Evolutionary conservation across 345 rosid genomes (phyloP), one percentile per base, ranked within the genome.

Genomic region (Rubroshorea leprosula): DNA sequence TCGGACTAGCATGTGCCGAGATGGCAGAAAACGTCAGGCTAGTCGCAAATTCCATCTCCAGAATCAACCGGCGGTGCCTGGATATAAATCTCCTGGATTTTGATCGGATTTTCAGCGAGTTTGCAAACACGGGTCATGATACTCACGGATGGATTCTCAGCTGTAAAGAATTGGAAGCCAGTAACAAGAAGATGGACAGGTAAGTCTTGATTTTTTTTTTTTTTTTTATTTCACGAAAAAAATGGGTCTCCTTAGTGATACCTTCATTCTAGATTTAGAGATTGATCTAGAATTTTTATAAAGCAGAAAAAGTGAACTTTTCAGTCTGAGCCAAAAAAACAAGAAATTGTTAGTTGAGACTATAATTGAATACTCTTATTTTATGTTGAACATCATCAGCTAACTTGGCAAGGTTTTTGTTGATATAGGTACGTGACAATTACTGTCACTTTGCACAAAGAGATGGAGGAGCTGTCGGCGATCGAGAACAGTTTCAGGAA

Each of bases 1-100:
- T 90, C 50, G 83, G 87, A 51, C 78, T 94, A 9, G 85, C 92
- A 0, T 90, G 93, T 43, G 97, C 97, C 3, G 99, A 94, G 60
- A 68, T 94, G 47, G 71, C 70, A 4, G 89, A 87, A 61, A 87
- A 80, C 54, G 68, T 87, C 9, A 63, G 87, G 25, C 61, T 70
- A 18, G 74, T 72, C 1, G 89, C 90, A 39, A 70, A 66, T 38
- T 70, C 92, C n/a, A 79, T 85, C 18, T 78, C 93, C 0, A 72
- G 90, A 15, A 63, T 90, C 14, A 74, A 85, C 79, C 58, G 46
- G 29, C 80, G 83, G 21, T 87, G 95, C 49, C 66, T 72, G 2
- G 83, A 79, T 11, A 5, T 71, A 0, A 61, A 71, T 51, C 77
- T 87, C n/a, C 77, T 69, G 5, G 60, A 74, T 18, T 94, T 94